These are phyloP conservation scores for Coemansia sp. DNA, from an alignment of 192 early-diverging fungal genomes.

Conservation along the genomic window DNA sequence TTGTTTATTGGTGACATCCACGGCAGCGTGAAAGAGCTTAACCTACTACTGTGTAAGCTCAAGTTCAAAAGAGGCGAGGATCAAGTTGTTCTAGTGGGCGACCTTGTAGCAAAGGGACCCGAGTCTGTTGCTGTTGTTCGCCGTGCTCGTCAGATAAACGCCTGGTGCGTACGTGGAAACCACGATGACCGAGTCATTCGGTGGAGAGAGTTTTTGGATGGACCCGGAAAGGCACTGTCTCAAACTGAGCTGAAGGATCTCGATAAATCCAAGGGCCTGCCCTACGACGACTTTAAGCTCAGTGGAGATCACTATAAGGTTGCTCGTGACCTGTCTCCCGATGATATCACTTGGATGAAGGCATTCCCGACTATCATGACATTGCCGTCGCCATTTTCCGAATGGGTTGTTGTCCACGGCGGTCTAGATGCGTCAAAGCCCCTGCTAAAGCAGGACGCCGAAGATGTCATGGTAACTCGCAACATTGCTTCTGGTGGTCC, in stretches of 20 bases:
- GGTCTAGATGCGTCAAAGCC: conserved; percentile 61
- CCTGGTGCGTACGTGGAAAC: conserved; percentile 69
- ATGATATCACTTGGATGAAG: conserved; percentile 59
- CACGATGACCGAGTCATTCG: conserved; percentile 75
- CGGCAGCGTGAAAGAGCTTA: conserved; percentile 61
- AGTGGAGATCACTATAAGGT: conserved; percentile 36
- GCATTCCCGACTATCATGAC: conserved; percentile 61
- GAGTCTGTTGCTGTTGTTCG: conserved; percentile 62
- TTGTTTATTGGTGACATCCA: conserved; percentile 77
- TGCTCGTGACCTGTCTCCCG: conserved; percentile 40
- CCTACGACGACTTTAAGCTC: conserved; percentile 32
- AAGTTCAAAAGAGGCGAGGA: conserved; percentile 48
- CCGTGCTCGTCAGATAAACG: conserved; percentile 52
- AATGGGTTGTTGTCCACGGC: conserved; percentile 69
- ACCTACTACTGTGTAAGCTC: conserved; percentile 56
- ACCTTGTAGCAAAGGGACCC: conserved; percentile 68
- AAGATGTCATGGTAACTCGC: conserved; percentile 65
- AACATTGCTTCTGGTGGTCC: conserved; percentile 31
- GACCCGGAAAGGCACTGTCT: conserved; percentile 23
- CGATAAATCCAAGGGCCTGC: conserved; percentile 13
- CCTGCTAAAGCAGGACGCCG: conserved; percentile 59
- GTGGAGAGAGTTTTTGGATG: conserved; percentile 58
- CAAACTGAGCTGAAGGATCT: conserved; percentile 14
- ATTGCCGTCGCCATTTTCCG: conserved; percentile 40
- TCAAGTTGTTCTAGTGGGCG: conserved; percentile 68